phyloP scores from a whole-genome alignment of 345 rosid species.

The Acer yangbiense region DNA sequence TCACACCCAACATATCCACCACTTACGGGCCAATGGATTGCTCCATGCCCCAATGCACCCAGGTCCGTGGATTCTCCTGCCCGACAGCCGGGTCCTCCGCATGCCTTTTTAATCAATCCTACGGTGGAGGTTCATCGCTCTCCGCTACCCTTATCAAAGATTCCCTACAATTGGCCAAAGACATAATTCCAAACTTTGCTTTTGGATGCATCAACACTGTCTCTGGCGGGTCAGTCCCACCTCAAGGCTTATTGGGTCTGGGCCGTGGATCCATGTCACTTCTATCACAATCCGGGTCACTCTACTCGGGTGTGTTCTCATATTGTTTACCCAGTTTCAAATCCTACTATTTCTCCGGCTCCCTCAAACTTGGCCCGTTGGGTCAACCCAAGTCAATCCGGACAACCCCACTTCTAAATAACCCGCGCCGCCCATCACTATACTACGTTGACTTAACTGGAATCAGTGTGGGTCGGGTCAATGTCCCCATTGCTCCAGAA shows the following conservation, averaged over 20 bases:
- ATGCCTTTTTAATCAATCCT: constrained; percentile 80
- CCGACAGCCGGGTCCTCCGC: constrained; percentile 42
- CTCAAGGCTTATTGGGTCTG: constrained; percentile 80
- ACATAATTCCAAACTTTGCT: constrained; percentile 49
- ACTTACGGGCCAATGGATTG: constrained; percentile 60
- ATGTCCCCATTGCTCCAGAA: constrained; percentile 45
- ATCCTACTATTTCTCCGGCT: constrained; percentile 82
- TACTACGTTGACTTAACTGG: constrained; percentile 86
- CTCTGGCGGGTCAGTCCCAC: constrained; percentile 69
- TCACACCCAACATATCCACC: constrained; percentile 54
- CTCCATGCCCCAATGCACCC: constrained; percentile 69
- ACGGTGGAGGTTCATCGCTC: constrained; percentile 82
- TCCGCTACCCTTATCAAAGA: constrained; percentile 66
- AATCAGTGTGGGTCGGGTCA: constrained; percentile 64
- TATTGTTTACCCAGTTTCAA: constrained; percentile 86
- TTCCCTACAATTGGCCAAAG: constrained; percentile 51
- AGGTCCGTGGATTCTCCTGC: constrained; percentile 70
- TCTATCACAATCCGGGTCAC: constrained; percentile 59
- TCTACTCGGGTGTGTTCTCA: constrained; percentile 75
- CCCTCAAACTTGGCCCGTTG: constrained; percentile 65
- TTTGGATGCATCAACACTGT: constrained; percentile 65
- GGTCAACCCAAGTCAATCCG: constrained; percentile 71
- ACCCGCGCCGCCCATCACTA: constrained; percentile 79
- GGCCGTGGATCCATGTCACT: constrained; percentile 85
- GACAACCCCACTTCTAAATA: constrained; percentile 67